These are phyloP conservation scores for Fragaria nilgerrensis DNA, from an alignment of 306 rosid species.

Conservation along the genomic window DNA sequence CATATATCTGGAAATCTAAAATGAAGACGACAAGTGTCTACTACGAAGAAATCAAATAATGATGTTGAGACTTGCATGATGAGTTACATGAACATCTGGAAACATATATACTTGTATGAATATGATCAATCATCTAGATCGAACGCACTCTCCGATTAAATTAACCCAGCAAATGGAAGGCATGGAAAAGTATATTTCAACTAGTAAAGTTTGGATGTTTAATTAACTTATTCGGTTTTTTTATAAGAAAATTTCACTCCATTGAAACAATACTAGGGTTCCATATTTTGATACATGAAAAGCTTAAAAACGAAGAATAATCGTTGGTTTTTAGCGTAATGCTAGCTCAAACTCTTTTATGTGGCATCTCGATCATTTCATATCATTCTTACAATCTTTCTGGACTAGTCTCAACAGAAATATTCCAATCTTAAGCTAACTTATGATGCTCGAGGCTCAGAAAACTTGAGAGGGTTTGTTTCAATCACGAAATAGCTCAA, in stretches of 20 bases:
- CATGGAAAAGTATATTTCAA: neutral
- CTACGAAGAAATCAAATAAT: neutral
- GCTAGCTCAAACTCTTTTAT: neutral
- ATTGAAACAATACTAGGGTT: no score
- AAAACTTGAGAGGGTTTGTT: neutral
- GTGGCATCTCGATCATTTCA: neutral
- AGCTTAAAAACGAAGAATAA: neutral
- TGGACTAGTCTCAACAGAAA: neutral
- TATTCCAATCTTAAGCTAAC: neutral
- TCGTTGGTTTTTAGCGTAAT: no score
- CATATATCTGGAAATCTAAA: neutral
- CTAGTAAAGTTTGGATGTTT: neutral
- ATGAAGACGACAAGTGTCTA: neutral
- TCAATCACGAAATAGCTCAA: neutral
- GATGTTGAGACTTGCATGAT: conserved; percentile 9
- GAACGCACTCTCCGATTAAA: neutral
- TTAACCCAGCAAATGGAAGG: neutral
- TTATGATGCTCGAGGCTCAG: neutral
- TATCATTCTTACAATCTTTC: neutral
- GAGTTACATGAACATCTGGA: conserved; percentile 20
- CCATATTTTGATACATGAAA: neutral
- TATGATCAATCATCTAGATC: neutral
- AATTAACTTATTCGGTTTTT: no score
- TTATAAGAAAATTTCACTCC: neutral
- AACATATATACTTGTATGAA: neutral